Percentiles rank a stretch among this genome's conserved stretches.
Conservation (phyloP, 306 rosid genomes). For the Lotus japonicus region DNA sequence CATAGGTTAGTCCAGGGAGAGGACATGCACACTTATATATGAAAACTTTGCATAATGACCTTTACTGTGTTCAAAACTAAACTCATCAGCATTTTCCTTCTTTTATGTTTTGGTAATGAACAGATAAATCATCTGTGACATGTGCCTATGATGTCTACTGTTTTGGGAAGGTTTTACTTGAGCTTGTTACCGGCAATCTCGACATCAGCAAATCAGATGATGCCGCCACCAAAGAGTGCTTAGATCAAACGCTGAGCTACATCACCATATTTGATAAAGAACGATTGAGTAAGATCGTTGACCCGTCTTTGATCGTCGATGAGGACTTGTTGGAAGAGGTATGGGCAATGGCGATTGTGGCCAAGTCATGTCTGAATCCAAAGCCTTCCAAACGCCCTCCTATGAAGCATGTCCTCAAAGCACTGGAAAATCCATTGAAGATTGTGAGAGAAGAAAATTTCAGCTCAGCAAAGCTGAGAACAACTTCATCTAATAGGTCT, state of each 20-base stretch:
- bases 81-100: background rate
- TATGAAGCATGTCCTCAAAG: slow-evolving; percentile 77
- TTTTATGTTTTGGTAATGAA: slow-evolving; percentile 21
- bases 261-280: slow-evolving; percentile 69
- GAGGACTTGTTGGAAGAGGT: slow-evolving; percentile 92
- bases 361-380: slow-evolving; percentile 87
- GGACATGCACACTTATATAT: background rate
- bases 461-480: slow-evolving; percentile 72
- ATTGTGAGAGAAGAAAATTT: slow-evolving; percentile 72
- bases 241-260: slow-evolving; percentile 52
- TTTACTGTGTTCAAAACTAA: background rate
- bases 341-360: slow-evolving; percentile 94
- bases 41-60: background rate
- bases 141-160: slow-evolving; percentile 71
- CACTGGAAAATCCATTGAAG: slow-evolving; percentile 90
- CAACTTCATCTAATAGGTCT: slow-evolving; percentile 76
- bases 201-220: slow-evolving; percentile 65
- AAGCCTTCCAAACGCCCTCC: slow-evolving; percentile 82
- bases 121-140: slow-evolving; percentile 54
- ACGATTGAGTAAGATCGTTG: slow-evolving; percentile 56
- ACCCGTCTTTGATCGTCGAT: slow-evolving; percentile 71
- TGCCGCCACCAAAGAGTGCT: slow-evolving; percentile 61
- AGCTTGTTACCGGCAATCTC: slow-evolving; percentile 83
- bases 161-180: slow-evolving; percentile 82
- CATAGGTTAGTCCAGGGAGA: too few species aligned